Conservation (phyloP, 108 stramenopile species). For the Fragilaria crotonensis region DNA sequence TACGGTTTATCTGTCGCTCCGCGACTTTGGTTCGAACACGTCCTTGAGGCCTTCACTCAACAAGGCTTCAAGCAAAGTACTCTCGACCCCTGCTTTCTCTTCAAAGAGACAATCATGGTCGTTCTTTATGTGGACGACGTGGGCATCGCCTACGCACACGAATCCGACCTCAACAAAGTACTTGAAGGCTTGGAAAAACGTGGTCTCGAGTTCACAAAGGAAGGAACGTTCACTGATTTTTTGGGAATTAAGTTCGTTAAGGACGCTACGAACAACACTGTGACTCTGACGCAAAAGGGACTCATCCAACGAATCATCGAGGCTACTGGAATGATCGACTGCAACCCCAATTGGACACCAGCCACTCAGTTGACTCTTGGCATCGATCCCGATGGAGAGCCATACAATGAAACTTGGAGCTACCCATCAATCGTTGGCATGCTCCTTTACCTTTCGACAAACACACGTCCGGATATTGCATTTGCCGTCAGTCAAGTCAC, state of each 20-base stretch:
- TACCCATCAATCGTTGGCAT: slow-evolving; percentile 38
- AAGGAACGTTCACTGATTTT: slow-evolving; percentile 22
- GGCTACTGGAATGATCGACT: slow-evolving; percentile 33
- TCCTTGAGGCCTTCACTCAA: background rate
- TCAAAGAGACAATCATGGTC: background rate
- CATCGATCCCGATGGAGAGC: slow-evolving; percentile 22
- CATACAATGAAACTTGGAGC: slow-evolving; percentile 20
- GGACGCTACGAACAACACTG: background rate
- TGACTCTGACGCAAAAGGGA: slow-evolving; percentile 29
- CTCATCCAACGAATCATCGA: slow-evolving; percentile 35
- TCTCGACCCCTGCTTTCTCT: background rate
- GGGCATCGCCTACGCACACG: background rate
- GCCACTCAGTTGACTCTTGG: slow-evolving; percentile 22
- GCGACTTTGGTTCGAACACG: background rate
- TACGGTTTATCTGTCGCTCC: no score
- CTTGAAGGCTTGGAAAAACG: background rate
- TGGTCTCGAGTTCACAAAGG: slow-evolving; percentile 13
- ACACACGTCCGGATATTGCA: no score
- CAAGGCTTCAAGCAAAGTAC: background rate
- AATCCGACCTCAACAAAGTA: background rate
- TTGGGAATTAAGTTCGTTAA: slow-evolving; percentile 16
- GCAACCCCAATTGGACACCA: slow-evolving; percentile 23
- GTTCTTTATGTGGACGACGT: no score
- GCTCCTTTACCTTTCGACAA: no score
- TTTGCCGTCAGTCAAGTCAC: no score